A percentile compares a stretch with the other conserved stretches of the same genome.
Conservation (phyloP, 495 filamentous ascomycete genomes). For the Cenococcum geophilum region DNA sequence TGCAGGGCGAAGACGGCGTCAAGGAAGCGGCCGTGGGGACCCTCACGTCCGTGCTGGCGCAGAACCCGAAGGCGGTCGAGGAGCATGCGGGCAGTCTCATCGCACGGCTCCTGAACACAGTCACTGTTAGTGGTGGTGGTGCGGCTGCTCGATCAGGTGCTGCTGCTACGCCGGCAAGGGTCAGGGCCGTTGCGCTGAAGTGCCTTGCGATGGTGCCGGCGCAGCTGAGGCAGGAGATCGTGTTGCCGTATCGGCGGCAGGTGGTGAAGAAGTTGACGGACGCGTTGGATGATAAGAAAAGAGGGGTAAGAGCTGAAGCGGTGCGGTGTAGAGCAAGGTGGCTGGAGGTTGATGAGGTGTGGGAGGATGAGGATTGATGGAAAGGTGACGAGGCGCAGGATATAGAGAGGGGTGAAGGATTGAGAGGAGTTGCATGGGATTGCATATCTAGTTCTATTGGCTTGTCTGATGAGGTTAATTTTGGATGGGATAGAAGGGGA, state of each 20-base stretch:
- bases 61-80: conserved; percentile 51
- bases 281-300: conserved; percentile 61
- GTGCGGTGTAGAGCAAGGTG: conserved; percentile 63
- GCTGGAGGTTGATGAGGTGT: conserved; percentile 60
- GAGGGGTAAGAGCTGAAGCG: conserved; percentile 60
- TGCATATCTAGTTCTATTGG: no score
- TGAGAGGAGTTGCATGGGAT: no score
- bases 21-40: conserved; percentile 59
- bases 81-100: conserved; percentile 58
- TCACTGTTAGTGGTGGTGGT: conserved; percentile 19
- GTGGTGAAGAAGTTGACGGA: conserved; percentile 50
- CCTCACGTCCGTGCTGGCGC: conserved; percentile 52
- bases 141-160: conserved; percentile 21
- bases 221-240: conserved; percentile 39
- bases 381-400: no score
- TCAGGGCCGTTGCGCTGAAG: conserved; percentile 49
- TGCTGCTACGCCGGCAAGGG: conserved; percentile 32
- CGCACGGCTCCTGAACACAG: conserved; percentile 49
- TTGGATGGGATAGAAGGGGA: no score
- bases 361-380: conserved; percentile 44
- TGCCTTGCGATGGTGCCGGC: conserved; percentile 53
- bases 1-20: conserved; percentile 47
- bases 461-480: no score
- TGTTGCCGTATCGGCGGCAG: conserved; percentile 53
- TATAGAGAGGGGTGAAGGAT: no score